Evolutionary conservation across 2,329 filamentous ascomycete genomes (phyloP).

Genomic region (Penicillium janthinellum): DNA sequence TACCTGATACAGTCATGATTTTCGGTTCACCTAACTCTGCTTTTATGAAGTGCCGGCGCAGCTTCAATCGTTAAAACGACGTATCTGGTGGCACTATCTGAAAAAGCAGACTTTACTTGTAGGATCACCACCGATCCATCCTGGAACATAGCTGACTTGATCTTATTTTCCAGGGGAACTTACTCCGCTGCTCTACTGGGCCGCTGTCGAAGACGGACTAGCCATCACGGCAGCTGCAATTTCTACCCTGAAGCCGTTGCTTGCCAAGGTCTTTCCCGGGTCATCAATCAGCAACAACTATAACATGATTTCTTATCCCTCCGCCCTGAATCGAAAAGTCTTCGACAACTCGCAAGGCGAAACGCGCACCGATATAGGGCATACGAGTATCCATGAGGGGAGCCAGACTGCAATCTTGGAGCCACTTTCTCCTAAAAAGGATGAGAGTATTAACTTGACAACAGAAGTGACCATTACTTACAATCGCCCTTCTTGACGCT

Average conservation of each 20-base stretch:
- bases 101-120: slow-evolving; percentile 29
- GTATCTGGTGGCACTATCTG: slow-evolving; percentile 22
- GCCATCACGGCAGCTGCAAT: slow-evolving; percentile 34
- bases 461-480: slow-evolving; percentile 20
- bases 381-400: slow-evolving; percentile 6
- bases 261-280: slow-evolving; percentile 18
- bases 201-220: slow-evolving; percentile 32
- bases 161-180: slow-evolving; percentile 16
- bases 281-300: slow-evolving; percentile 13
- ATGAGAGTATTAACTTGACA: slow-evolving; percentile 17
- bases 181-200: slow-evolving; percentile 29
- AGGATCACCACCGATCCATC: background rate
- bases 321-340: background rate
- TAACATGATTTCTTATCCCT: slow-evolving; percentile 20
- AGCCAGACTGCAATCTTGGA: slow-evolving; percentile 19
- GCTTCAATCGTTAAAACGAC: slow-evolving; percentile 28
- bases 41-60: slow-evolving; percentile 19
- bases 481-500: background rate
- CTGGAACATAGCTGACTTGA: background rate
- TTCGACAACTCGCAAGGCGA: slow-evolving; percentile 19
- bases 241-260: slow-evolving; percentile 33
- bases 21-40: background rate
- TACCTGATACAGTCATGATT: background rate
- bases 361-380: slow-evolving; percentile 14
- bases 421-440: background rate